Percentiles rank a stretch among this genome's conserved stretches.
Evolutionary conservation across 192 early-diverging fungal species (phyloP).

Genomic region (Chytriomyces confervae): DNA sequence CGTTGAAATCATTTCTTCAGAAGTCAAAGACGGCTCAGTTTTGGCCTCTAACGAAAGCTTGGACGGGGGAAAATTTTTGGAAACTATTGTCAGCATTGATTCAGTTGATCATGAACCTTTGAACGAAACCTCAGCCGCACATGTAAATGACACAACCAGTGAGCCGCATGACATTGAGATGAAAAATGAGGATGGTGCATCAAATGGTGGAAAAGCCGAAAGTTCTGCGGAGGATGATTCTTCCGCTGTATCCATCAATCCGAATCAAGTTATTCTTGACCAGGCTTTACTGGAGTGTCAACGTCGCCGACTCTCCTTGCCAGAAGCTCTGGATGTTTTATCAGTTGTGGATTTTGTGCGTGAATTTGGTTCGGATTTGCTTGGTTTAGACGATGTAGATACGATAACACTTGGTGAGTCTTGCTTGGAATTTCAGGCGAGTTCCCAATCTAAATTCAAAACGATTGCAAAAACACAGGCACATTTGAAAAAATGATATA

Average conservation of each 20-base stretch:
- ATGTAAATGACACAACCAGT: not conserved
- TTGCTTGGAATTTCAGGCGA: not conserved
- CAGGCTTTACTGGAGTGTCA: slow-evolving; percentile 8
- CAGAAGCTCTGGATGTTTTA: slow-evolving; percentile 29
- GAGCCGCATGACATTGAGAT: not conserved
- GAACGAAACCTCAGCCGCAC: not conserved
- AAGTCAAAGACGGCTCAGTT: not conserved
- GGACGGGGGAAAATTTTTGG: not conserved
- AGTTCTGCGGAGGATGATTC: not conserved
- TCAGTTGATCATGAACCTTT: not conserved
- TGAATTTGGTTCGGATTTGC: slow-evolving; percentile 26
- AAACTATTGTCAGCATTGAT: not conserved
- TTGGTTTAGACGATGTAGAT: not conserved
- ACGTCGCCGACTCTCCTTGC: slow-evolving; percentile 12
- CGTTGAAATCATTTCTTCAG: not conserved
- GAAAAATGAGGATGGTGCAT: not conserved
- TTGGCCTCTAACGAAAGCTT: not conserved
- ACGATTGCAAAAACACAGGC: not conserved
- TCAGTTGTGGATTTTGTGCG: slow-evolving; percentile 30
- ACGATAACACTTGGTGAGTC: slow-evolving; percentile 17
- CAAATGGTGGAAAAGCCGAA: not conserved
- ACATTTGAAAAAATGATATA: slow-evolving; percentile 16
- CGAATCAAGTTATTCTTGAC: not conserved
- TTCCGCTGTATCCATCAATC: not conserved
- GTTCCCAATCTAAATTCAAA: not conserved